phyloP scores from a whole-genome alignment of 805 yeast species.

The Blastobotrys parvus region DNA sequence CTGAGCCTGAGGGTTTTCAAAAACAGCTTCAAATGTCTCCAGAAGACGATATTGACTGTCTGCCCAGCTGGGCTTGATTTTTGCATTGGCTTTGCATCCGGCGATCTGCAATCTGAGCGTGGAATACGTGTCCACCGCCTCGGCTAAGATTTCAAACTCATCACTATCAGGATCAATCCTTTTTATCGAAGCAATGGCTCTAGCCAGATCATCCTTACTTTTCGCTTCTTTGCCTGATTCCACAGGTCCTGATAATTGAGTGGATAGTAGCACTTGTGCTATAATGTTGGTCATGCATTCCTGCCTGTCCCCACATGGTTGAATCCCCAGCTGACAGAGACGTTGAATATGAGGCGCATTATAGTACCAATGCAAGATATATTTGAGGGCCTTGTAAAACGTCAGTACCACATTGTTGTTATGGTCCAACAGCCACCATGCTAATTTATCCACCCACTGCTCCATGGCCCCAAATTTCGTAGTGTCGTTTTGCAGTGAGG shows the following conservation, averaged over 20 bases:
- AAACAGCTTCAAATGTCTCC: constrained; percentile 8
- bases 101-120: not conserved
- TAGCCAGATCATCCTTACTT: not conserved
- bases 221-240: not conserved
- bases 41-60: constrained; percentile 1
- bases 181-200: constrained; percentile 4
- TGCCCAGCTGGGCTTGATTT: constrained; percentile 3
- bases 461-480: no score
- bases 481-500: no score
- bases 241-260: not conserved
- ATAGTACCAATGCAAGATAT: not conserved
- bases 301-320: not conserved
- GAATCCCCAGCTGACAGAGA: not conserved
- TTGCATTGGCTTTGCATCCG: not conserved
- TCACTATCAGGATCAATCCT: not conserved
- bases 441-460: no score
- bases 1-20: not conserved
- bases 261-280: not conserved
- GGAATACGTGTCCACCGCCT: not conserved
- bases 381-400: not conserved
- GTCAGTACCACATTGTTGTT: no score
- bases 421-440: no score
- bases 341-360: not conserved
- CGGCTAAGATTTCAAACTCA: not conserved
- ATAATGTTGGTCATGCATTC: not conserved